phyloP scores from a whole-genome alignment of 306 rosid species.

The Erythrophleum fordii region DNA sequence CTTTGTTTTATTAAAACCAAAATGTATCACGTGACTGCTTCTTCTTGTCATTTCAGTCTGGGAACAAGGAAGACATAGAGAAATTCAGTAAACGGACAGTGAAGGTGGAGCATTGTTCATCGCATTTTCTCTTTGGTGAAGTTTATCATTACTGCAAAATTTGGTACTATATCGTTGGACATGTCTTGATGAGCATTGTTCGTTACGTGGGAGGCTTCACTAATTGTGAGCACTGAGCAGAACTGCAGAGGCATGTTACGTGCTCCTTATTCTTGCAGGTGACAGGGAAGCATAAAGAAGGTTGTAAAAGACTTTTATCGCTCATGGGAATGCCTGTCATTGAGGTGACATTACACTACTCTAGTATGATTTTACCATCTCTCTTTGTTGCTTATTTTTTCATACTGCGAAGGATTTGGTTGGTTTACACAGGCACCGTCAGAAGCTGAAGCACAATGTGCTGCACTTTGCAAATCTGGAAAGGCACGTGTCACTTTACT shows the following conservation, averaged over 20 bases:
- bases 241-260: constrained; percentile 3
- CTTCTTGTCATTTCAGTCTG: constrained; percentile 59
- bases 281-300: constrained; percentile 91
- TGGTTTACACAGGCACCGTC: constrained; percentile 84
- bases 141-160: background rate
- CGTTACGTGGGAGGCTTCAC: background rate
- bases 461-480: constrained; percentile 91
- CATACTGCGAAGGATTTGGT: constrained; percentile 39
- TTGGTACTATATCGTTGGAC: background rate
- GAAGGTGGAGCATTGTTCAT: constrained; percentile 60
- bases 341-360: constrained; percentile 62
- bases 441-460: constrained; percentile 99
- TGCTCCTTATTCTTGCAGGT: constrained; percentile 57
- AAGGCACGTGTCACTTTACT: constrained; percentile 54
- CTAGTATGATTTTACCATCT: background rate
- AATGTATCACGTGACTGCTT: constrained; percentile 33
- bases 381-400: constrained; percentile 15
- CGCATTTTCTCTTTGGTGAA: background rate
- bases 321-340: constrained; percentile 99
- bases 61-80: constrained; percentile 88
- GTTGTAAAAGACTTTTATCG: constrained; percentile 81
- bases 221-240: background rate
- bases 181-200: background rate
- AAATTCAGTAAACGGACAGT: constrained; percentile 96
- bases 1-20: background rate